Conservation (phyloP, 1,139 yeast species). For the Candida mesenterica region DNA sequence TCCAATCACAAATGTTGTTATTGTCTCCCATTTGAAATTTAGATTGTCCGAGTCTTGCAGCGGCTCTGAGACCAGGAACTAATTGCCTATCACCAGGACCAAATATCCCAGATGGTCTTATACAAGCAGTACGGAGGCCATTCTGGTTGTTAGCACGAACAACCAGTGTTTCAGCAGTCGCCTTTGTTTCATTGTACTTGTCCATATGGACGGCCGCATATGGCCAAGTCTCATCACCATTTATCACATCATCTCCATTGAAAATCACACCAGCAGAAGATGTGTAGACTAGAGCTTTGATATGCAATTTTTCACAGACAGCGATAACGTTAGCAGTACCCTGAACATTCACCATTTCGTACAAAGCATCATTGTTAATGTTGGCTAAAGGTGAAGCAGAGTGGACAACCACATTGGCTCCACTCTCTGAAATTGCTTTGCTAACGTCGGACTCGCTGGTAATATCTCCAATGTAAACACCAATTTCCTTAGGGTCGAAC, state of each 20-base stretch:
- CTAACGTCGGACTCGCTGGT: slow-evolving; percentile 70
- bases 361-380: slow-evolving; percentile 52
- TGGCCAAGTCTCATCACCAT: slow-evolving; percentile 94
- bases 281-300: slow-evolving; percentile 83
- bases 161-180: slow-evolving; percentile 83
- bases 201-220: slow-evolving; percentile 93
- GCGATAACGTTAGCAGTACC: slow-evolving; percentile 79
- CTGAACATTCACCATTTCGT: slow-evolving; percentile 84
- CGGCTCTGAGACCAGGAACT: slow-evolving; percentile 87
- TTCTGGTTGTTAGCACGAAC: slow-evolving; percentile 61
- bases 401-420: slow-evolving; percentile 82
- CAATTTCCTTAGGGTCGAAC: slow-evolving; percentile 57
- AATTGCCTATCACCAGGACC: slow-evolving; percentile 98
- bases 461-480: slow-evolving; percentile 78
- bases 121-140: slow-evolving; percentile 72
- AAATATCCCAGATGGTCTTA: slow-evolving; percentile 97
- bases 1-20: slow-evolving; percentile 91
- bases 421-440: slow-evolving; percentile 55
- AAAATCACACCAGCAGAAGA: slow-evolving; percentile 97
- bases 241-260: slow-evolving; percentile 85
- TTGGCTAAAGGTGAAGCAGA: slow-evolving; percentile 86
- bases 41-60: slow-evolving; percentile 82
- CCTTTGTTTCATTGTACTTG: slow-evolving; percentile 94
- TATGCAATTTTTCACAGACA: slow-evolving; percentile 53
- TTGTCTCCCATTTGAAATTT: slow-evolving; percentile 94